Evolutionary conservation across 306 rosid species (phyloP), one percentile per base, ranked within the genome.

Genomic region (Biancaea sappan): DNA sequence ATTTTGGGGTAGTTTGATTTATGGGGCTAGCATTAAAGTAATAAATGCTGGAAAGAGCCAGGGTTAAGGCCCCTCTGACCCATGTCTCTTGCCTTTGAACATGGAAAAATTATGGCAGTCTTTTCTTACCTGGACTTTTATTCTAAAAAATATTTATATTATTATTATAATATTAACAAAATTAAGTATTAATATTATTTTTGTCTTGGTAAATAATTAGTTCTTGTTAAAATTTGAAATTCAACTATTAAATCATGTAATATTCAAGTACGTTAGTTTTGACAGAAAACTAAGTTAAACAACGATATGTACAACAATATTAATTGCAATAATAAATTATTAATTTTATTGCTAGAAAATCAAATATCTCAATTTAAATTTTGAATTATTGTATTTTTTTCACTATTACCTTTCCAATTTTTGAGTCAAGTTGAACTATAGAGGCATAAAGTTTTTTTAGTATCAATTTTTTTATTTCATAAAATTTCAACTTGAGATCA

Each of bases 81-180:
- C 88, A 81, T 90, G 88, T 87, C 88, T 93, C 90, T 84, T 83
- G 66, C 88, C 91, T 85, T 82, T 73, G 90, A 88, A 90, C 96
- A 90, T 88, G 96, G 93, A 90, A 91, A 92, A 94, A 92, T 92
- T 94, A 88, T 90, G 98, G 86, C 93, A 77, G 73, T 80, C 83
- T 47, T 81, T 52, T 52, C 71, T 76, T 35, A 40, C 43, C 44
- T 48, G 24, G n/a, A 11, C 69, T 37, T 62, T 35, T 52, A 8
- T n/a, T 34, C 47, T 14, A 22, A 5, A n/a, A 57, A 8, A 62
- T 15, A 37, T 75, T 79, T 8, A 51, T 21, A 19, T 8, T 21
- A 51, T 2, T 34, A 3, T 52, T 52, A 22, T 22, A 26, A 52
- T 22, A 32, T 24, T 24, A 22, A 10, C 0, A 22, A 4, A 4